A percentile compares a stretch with the other conserved stretches of the same genome.
Conservation (phyloP, 768 basidiomycete species). For the Boletales sp. region DNA sequence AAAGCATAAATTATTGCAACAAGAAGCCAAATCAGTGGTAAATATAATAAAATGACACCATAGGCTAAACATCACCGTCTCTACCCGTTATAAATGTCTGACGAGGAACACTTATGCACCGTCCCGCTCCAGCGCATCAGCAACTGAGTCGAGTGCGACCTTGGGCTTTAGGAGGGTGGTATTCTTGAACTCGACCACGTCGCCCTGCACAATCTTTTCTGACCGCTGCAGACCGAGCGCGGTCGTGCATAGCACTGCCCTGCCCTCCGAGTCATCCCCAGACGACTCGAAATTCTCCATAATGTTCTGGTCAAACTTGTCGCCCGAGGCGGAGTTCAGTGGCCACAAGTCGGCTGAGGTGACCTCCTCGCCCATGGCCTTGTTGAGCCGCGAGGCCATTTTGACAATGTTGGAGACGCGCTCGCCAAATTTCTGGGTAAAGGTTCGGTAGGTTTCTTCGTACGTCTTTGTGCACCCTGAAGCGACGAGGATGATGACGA, state of each 20-base stretch:
- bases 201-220: constrained; percentile 35
- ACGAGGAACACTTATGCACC: constrained; percentile 9
- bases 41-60: constrained; percentile 26
- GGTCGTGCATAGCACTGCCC: constrained; percentile 50
- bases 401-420: constrained; percentile 33
- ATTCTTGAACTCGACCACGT: constrained; percentile 45
- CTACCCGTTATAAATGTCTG: constrained; percentile 1
- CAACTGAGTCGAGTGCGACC: constrained; percentile 43
- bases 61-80: constrained; percentile 5
- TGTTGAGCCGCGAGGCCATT: constrained; percentile 32
- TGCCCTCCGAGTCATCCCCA: constrained; percentile 8
- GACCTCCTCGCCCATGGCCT: constrained; percentile 56
- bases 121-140: constrained; percentile 28
- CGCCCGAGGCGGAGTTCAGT: constrained; percentile 41
- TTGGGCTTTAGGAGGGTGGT: constrained; percentile 50
- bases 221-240: constrained; percentile 48
- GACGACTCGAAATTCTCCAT: constrained; percentile 47
- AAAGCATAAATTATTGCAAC: constrained; percentile 24
- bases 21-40: constrained; percentile 12
- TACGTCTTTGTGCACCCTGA: constrained; percentile 36
- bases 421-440: constrained; percentile 34
- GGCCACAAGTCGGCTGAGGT: constrained; percentile 56
- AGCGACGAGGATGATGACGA: constrained; percentile 40
- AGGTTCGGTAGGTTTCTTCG: constrained; percentile 28
- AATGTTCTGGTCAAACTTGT: constrained; percentile 33